These are phyloP conservation scores for Spergularia azorica DNA, from an alignment of 179 eudicot species.

Conservation along the genomic window DNA sequence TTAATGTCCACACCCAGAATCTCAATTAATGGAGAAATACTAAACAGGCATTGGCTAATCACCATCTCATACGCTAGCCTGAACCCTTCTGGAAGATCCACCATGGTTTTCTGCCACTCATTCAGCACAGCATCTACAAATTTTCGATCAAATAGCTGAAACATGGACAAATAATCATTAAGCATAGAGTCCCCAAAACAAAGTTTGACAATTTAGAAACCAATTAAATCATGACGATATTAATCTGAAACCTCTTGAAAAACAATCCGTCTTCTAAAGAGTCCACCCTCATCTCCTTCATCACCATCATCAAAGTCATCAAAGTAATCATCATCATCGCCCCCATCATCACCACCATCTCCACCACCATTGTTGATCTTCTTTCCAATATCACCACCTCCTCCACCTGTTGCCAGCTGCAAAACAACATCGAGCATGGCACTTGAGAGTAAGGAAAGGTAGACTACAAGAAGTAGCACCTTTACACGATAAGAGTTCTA, in stretches of 20 bases:
- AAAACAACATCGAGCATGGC: conserved; percentile 9
- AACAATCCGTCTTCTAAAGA: conserved; percentile 72
- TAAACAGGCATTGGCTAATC: conserved; percentile 1
- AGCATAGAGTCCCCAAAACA: not conserved
- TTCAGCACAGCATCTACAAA: conserved; percentile 90
- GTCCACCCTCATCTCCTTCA: conserved; percentile 93
- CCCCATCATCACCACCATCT: conserved; percentile 94
- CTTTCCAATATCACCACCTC: conserved; percentile 88
- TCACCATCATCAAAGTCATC: conserved; percentile 98
- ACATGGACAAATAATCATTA: conserved; percentile 23
- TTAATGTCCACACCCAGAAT: conserved; percentile 12
- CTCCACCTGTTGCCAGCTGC: conserved; percentile 84
- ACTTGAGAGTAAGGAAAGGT: not conserved
- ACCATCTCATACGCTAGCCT: conserved; percentile 98
- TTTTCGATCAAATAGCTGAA: conserved; percentile 81
- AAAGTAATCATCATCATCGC: conserved; percentile 94
- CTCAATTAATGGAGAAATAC: conserved; percentile 1
- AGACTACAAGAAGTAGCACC: not conserved
- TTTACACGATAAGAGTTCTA: not conserved
- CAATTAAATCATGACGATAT: not conserved
- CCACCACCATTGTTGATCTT: conserved; percentile 80
- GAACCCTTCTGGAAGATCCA: conserved; percentile 94
- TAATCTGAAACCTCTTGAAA: conserved; percentile 65
- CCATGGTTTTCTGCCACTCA: conserved; percentile 95
- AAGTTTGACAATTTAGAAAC: not conserved